Evolutionary conservation across 2,329 filamentous ascomycete species (phyloP), one percentile per base, ranked within the genome.

Genomic region (Penicillium occitanis): DNA sequence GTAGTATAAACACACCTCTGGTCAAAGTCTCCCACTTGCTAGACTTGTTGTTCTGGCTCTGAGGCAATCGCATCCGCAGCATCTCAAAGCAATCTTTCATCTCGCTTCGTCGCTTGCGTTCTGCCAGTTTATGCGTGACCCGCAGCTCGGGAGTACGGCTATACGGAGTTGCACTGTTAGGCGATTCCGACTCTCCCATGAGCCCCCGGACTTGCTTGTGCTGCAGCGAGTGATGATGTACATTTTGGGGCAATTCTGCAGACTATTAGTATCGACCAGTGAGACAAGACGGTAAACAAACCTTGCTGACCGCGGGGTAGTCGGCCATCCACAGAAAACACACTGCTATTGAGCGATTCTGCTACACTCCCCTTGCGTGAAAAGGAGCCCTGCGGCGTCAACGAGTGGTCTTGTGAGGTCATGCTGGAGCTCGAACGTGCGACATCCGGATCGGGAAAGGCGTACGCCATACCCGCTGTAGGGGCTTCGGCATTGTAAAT

Each of bases 21-120:
- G 80, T 82, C 22, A 84, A 70, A 1, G 81, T 84, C 69, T 84
- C 82, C 82, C 82, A 83, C 73, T 84, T 84, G 72, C 82, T 83
- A 7, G 82, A 83, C 69, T 84, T 84, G 71, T 82, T 83, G 68
- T 79, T 82, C 69, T 82, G 81, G 64, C 73, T 77, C 17, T 79
- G 74, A 3, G 82, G 82, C 1, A 84, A 74, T 35, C 80, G 78
- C 44, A 76, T 70, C 35, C 82, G 77, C 51, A 84, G 70, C 22
- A 76, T 73, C 70, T 84, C 82, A 67, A 84, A 84, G 60, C 81
- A 82, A 70, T 83, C 81, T 67, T 84, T 84, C 82, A 84, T 84
- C 68, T 84, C 82, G 65, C 81, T 83, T 55, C 82, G 80, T 44
- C 82, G 80, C 71, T 84, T 84, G 17, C 82, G 77, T 73, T 84